phyloP scores from a whole-genome alignment of 495 filamentous ascomycete species.

The Lophiostoma macrostomum region DNA sequence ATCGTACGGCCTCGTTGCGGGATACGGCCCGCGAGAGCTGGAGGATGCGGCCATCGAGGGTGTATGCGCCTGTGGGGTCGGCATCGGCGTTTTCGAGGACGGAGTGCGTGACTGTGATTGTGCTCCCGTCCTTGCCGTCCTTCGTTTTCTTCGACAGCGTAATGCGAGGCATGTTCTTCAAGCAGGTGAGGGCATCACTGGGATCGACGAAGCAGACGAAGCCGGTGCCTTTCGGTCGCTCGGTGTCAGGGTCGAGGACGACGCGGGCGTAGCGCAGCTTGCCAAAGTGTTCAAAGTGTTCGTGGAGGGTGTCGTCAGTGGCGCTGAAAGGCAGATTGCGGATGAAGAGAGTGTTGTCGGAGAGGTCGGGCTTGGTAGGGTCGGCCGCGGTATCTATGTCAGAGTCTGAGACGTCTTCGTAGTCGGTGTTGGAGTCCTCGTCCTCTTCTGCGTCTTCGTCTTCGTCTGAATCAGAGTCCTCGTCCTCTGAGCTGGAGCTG shows the following conservation, averaged over 20 bases:
- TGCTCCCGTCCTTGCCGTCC: constrained; percentile 29
- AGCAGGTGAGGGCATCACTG: constrained; percentile 68
- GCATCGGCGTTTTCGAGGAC: constrained; percentile 76
- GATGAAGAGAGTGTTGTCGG: constrained; percentile 78
- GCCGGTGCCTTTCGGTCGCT: constrained; percentile 82
- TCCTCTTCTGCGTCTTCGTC: constrained; percentile 38
- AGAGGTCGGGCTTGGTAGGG: constrained; percentile 48
- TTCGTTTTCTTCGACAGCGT: constrained; percentile 4
- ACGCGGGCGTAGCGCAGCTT: constrained; percentile 80
- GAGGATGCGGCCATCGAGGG: constrained; percentile 81
- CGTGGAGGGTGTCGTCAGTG: constrained; percentile 72
- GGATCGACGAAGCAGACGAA: constrained; percentile 89
- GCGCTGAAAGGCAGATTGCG: constrained; percentile 89
- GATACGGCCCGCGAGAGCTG: constrained; percentile 81
- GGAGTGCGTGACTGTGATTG: constrained; percentile 45
- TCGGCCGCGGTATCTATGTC: constrained; percentile 33
- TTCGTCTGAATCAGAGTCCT: constrained; percentile 38
- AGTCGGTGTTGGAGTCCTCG: constrained; percentile 37
- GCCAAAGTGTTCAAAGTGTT: constrained; percentile 83
- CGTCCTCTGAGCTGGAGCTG: constrained; percentile 33
- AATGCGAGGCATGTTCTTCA: constrained; percentile 63
- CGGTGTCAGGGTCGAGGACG: constrained; percentile 79
- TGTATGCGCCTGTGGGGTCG: constrained; percentile 79
- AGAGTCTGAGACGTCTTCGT: constrained; percentile 41
- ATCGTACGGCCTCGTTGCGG: constrained; percentile 68